Percentiles rank a stretch among this genome's conserved stretches.
Conservation (phyloP, 1,284 basidiomycete genomes). For the Fomitopsis pinicola region DNA sequence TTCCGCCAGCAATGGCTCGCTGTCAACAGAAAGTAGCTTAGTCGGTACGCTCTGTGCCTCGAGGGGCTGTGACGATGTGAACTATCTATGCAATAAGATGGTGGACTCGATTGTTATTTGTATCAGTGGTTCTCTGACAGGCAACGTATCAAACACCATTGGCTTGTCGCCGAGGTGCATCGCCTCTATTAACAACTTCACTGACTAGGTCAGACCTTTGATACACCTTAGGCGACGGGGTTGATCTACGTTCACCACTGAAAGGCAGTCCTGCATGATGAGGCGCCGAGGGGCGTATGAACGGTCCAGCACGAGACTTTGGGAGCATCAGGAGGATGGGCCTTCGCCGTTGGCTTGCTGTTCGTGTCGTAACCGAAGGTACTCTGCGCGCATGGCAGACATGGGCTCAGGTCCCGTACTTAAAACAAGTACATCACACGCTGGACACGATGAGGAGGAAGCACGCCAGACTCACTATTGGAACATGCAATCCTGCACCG, state of each 20-base stretch:
- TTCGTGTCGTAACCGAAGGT: conserved; percentile 59
- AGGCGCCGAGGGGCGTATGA: not conserved
- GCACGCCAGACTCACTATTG: conserved; percentile 59
- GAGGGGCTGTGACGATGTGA: not conserved
- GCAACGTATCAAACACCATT: not conserved
- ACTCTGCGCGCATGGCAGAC: conserved; percentile 67
- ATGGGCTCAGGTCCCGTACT: conserved; percentile 74
- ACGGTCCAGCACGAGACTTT: not conserved
- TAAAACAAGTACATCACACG: not conserved
- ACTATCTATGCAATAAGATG: not conserved
- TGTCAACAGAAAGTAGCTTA: conserved; percentile 21
- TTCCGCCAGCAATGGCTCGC: conserved; percentile 51
- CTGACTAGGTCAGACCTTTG: not conserved
- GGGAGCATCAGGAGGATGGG: conserved; percentile 10
- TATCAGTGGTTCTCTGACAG: not conserved
- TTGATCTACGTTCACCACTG: not conserved
- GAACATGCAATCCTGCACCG: conserved; percentile 76
- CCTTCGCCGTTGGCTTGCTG: conserved; percentile 14
- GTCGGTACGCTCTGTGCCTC: not conserved
- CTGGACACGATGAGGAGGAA: not conserved
- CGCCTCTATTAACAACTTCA: not conserved
- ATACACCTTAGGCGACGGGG: not conserved
- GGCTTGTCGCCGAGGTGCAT: not conserved
- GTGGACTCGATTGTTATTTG: not conserved
- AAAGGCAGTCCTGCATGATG: not conserved